Percentiles rank a stretch among this genome's conserved stretches.
These are phyloP conservation scores for Saccharomycopsis babjevae DNA, from an alignment of 805 yeast species.

Conservation along the genomic window DNA sequence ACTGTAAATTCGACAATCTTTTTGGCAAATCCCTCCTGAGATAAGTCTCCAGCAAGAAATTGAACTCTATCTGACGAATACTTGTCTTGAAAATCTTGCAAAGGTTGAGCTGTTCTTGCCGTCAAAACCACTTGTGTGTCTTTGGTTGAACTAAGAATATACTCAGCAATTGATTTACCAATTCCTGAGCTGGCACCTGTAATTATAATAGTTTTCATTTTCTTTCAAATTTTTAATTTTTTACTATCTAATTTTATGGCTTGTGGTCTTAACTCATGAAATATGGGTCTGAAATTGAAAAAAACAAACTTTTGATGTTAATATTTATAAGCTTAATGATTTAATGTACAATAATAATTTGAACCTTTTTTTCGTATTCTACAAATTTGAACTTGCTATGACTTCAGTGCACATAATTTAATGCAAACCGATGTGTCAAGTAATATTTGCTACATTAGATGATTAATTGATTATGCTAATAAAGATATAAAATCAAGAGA, in stretches of 20 bases:
- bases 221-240: neutral
- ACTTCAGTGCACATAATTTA: neutral
- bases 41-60: constrained; percentile 51
- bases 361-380: neutral
- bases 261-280: neutral
- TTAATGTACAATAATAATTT: too few relatives aligned
- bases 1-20: constrained; percentile 37
- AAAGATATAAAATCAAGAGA: too few relatives aligned
- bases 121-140: constrained; percentile 50
- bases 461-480: too few relatives aligned
- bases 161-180: constrained; percentile 64
- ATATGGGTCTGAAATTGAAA: neutral
- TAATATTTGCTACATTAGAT: neutral
- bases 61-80: constrained; percentile 42
- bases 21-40: constrained; percentile 30
- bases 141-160: constrained; percentile 30
- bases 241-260: neutral
- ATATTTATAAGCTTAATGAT: too few relatives aligned
- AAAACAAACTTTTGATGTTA: too few relatives aligned
- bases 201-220: constrained; percentile 28
- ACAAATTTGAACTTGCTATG: neutral
- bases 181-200: constrained; percentile 56
- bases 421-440: neutral
- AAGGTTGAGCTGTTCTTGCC: constrained; percentile 50
- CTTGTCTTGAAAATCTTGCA: constrained; percentile 33